Base-by-base conservation (phyloP, 495 filamentous ascomycete genomes). In the Tuber indicum region DNA sequence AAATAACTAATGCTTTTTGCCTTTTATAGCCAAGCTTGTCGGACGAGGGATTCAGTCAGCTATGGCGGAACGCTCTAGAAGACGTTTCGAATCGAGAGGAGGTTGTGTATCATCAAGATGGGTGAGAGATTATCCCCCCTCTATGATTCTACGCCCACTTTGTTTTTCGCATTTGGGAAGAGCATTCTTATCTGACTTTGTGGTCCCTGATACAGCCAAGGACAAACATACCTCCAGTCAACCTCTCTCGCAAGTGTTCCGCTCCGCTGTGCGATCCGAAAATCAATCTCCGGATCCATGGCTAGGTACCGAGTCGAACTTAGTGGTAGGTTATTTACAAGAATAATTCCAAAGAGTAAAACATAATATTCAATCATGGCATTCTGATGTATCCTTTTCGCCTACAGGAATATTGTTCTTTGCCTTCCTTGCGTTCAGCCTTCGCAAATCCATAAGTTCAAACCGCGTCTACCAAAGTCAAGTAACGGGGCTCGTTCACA, bases 291-390 rank as follows among this genome's bases (percentile, higher is more conserved):
- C 87, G 91, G 92, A 90, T 90, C 95, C 88, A 85, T 97, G 93
- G 91, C 92, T 89, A 89, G 92, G 91, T 89, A 98, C 97, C 90
- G 96, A 93, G 87, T 96, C 90, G 87, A 91, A 88, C 89, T 98
- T 83, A 75, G 44, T 82, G 81, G 81, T 82, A 73, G 39, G 69
- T 76, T 62, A 46, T 36, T 17, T 7, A 72, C 41, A 72, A n/a
- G 43, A 41, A 41, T 41, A 41, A 41, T 43, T 43, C 9, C 45
- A 47, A 62, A 26, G n/a, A 12, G 10, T 26, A 66, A 62, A 62
- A 17, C 12, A 32, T 1, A 66, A 36, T 32, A 66, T 66, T 36
- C 58, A 36, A 32, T 16, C 1, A 66, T 36, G 14, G 26, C 71
- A 17, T 76, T 46, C 23, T 39, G 42, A 19, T 72, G 6, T 74